Base-by-base conservation (phyloP, 352 stramenopile genomes). In the Pythium phragmitis region DNA sequence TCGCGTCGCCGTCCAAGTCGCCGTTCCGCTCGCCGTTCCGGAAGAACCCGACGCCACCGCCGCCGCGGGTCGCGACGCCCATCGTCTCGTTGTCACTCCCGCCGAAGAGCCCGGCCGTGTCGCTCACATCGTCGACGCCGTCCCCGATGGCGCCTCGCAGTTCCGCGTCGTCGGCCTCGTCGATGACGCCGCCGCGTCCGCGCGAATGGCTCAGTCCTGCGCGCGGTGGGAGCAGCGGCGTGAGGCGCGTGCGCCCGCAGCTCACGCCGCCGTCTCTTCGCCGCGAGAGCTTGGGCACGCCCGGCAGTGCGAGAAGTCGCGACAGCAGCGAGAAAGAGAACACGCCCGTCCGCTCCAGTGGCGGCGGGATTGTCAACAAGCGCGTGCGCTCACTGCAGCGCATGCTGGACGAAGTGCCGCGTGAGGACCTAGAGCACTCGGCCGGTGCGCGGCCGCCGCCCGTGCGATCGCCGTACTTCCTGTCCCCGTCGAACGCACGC, bases 351-450 rank as follows among this genome's bases (percentile, higher is more conserved):
- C 61, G 76, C 52, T 28, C 72, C 69, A 45, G 75, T 41, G 26
- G 57, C 8, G 33, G 60, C 12, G 69, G 72, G 4, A 67, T 71
- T 34, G 55, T 84, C 37, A 92, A 85, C 72, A 90, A 87, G 61
- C 82, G 82, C n/a, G 85, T 91, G 21, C 78, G 82, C 6, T 94
- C 85, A 39, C 68, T 94, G n/a, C 77, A 91, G 41, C 62, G 79
- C 7, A 87, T 94, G 67, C 76, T 94, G 21, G 83, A 94, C 19
- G 79, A 89, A 21, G 76, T 87, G 5, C 74, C 73, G 17, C 65
- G 57, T 3, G 73, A 75, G 56, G 73, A 78, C 39, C 68, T 60
- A 8, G 62, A 75, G 45, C 7, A 74, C 56, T 45, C 60, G 12
- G 53, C 59, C 19, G 59, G 67, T 7, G 61, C 62, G 28, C 43